A percentile compares a stretch with the other conserved stretches of the same genome.
Evolutionary conservation across 192 early-diverging fungal species (phyloP).

Genomic region (Gryganskiella cystojenkinii): DNA sequence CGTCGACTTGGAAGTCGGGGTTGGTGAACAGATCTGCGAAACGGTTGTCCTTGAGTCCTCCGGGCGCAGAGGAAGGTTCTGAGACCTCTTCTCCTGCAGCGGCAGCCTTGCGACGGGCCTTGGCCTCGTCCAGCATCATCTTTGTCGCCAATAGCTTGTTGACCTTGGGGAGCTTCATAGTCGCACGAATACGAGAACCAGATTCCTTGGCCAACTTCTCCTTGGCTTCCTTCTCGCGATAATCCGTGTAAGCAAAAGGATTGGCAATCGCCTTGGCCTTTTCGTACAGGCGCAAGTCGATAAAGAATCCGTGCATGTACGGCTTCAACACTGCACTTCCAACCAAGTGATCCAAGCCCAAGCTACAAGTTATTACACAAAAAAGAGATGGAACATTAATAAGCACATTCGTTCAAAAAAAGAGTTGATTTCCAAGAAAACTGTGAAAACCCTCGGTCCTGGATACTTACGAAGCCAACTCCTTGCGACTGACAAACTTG

Average conservation of each 20-base stretch:
- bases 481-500: constrained; percentile 95
- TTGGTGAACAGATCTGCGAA: constrained; percentile 91
- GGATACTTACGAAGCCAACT: constrained; percentile 70
- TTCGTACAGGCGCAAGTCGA: constrained; percentile 95
- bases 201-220: constrained; percentile 88
- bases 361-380: constrained; percentile 43
- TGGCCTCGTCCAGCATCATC: constrained; percentile 56
- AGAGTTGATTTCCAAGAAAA: no score
- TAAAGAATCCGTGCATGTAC: constrained; percentile 99
- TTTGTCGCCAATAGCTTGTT: constrained; percentile 87
- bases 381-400: neutral
- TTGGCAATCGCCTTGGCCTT: constrained; percentile 96
- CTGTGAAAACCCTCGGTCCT: no score
- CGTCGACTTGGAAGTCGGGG: constrained; percentile 93
- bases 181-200: constrained; percentile 88
- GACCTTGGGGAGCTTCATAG: constrained; percentile 90
- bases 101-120: constrained; percentile 50
- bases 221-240: constrained; percentile 79
- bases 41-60: constrained; percentile 84
- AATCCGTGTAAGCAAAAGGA: constrained; percentile 96
- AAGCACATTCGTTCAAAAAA: no score
- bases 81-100: constrained; percentile 52
- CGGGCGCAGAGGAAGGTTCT: constrained; percentile 38
- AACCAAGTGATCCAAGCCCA: constrained; percentile 92
- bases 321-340: constrained; percentile 93